Conservation (phyloP, 768 basidiomycete genomes). For the Macrocybe gigantea region DNA sequence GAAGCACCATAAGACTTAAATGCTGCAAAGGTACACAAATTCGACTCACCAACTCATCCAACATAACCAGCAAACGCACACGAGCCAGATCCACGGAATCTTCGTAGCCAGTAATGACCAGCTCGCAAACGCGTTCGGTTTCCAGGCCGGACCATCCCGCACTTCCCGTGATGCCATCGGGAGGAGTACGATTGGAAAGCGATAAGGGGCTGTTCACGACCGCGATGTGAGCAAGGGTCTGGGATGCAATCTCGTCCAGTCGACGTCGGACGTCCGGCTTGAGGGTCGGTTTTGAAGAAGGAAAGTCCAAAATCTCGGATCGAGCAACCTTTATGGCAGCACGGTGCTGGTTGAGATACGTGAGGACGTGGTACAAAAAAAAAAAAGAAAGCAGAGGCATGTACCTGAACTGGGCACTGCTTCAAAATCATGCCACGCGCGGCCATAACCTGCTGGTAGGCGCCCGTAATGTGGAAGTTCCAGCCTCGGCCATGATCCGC, state of each 20-base stretch:
- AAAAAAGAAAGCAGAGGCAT: slow-evolving; percentile 14
- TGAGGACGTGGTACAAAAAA: slow-evolving; percentile 10
- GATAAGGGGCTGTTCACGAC: slow-evolving; percentile 84
- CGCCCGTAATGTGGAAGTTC: slow-evolving; percentile 89
- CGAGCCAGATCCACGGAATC: slow-evolving; percentile 90
- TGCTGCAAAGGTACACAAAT: neutral
- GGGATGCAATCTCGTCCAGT: slow-evolving; percentile 91
- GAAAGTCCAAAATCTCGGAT: slow-evolving; percentile 88
- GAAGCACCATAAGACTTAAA: slow-evolving; percentile 13
- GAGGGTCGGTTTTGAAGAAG: slow-evolving; percentile 69
- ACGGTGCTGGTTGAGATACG: slow-evolving; percentile 51
- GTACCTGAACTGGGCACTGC: slow-evolving; percentile 81
- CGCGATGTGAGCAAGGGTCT: slow-evolving; percentile 89
- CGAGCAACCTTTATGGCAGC: slow-evolving; percentile 86
- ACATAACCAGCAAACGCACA: slow-evolving; percentile 85
- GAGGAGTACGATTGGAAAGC: slow-evolving; percentile 69
- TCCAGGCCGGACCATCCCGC: slow-evolving; percentile 89
- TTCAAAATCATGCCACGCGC: slow-evolving; percentile 86
- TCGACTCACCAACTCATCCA: slow-evolving; percentile 84
- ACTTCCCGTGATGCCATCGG: slow-evolving; percentile 69
- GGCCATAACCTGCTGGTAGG: slow-evolving; percentile 89
- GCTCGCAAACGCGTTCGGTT: slow-evolving; percentile 89
- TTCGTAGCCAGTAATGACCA: slow-evolving; percentile 83
- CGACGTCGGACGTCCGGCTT: slow-evolving; percentile 78
- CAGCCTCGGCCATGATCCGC: slow-evolving; percentile 69